phyloP scores from a whole-genome alignment of 2,329 filamentous ascomycete genomes.

The Dactylellina sp. region DNA sequence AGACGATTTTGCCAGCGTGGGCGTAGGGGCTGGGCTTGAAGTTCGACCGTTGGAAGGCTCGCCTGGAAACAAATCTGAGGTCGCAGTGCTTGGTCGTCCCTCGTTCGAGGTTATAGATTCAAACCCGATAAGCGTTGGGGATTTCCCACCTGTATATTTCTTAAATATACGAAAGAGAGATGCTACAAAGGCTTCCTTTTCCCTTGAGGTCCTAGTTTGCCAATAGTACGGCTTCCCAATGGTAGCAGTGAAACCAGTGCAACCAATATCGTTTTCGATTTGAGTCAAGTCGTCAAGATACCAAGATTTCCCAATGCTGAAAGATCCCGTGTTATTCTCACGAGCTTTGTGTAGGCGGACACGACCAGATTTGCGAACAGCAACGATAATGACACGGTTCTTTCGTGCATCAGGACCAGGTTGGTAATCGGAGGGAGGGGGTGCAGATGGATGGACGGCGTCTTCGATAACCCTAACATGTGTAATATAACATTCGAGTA shows the following conservation, averaged over 20 bases:
- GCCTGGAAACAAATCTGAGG: conserved; percentile 37
- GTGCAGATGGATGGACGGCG: conserved; percentile 81
- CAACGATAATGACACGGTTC: conserved; percentile 88
- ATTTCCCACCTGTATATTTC: conserved; percentile 91
- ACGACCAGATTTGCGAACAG: conserved; percentile 89
- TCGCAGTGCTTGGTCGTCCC: conserved; percentile 48
- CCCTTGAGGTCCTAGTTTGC: conserved; percentile 91
- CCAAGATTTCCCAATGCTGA: conserved; percentile 99
- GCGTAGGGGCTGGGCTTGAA: conserved; percentile 26
- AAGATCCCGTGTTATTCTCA: conserved; percentile 91
- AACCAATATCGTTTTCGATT: conserved; percentile 84
- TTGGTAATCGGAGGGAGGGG: conserved; percentile 82
- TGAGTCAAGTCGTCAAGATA: conserved; percentile 87
- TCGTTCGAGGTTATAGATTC: conserved; percentile 66
- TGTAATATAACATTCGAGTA: conserved; percentile 95
- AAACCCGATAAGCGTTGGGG: conserved; percentile 84
- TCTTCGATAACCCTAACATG: conserved; percentile 93
- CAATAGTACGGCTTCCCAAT: conserved; percentile 97
- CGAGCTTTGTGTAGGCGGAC: conserved; percentile 97
- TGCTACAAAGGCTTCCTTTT: conserved; percentile 98
- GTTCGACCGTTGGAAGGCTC: conserved; percentile 38
- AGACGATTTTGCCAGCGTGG: conserved; percentile 27
- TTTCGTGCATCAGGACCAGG: conserved; percentile 80
- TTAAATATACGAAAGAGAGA: conserved; percentile 95
- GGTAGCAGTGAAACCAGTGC: conserved; percentile 85